phyloP scores from a whole-genome alignment of 2,329 filamentous ascomycete species.

The Macrophomina pseudophaseolina region DNA sequence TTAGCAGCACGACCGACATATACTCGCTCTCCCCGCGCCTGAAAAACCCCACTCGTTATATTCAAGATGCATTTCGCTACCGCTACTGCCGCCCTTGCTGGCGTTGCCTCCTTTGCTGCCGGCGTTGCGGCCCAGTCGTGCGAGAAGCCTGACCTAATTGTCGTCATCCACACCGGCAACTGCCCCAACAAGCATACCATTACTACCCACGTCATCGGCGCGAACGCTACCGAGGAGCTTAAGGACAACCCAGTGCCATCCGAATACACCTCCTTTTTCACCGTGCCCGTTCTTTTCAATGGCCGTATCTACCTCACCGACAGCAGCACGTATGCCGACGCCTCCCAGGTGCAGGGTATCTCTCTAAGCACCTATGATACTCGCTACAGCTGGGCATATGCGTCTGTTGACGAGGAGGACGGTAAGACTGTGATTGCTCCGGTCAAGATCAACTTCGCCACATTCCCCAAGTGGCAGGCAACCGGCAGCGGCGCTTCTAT shows the following conservation, averaged over 20 bases:
- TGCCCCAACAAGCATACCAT: not conserved
- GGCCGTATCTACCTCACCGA: not conserved
- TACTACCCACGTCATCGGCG: constrained; percentile 2
- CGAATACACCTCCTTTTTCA: not conserved
- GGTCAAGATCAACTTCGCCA: not conserved
- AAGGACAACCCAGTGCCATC: not conserved
- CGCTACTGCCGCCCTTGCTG: not conserved
- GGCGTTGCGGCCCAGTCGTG: not conserved
- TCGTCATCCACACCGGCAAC: not conserved
- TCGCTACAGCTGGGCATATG: not conserved
- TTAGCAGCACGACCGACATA: not conserved
- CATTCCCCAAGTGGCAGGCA: not conserved
- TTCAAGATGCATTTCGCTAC: not conserved
- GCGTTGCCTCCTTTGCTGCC: not conserved
- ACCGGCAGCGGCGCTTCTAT: not conserved
- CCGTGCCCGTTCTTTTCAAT: not conserved
- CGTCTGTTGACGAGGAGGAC: not conserved
- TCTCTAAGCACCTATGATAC: not conserved
- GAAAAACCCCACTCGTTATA: not conserved
- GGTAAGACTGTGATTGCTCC: not conserved
- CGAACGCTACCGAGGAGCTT: not conserved
- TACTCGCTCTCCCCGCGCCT: no score
- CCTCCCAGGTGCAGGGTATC: not conserved
- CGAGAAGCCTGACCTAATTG: constrained; percentile 11
- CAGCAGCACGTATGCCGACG: not conserved